These are phyloP conservation scores for Pythium vanterpoolii DNA, from an alignment of 352 stramenopile species.

Conservation along the genomic window DNA sequence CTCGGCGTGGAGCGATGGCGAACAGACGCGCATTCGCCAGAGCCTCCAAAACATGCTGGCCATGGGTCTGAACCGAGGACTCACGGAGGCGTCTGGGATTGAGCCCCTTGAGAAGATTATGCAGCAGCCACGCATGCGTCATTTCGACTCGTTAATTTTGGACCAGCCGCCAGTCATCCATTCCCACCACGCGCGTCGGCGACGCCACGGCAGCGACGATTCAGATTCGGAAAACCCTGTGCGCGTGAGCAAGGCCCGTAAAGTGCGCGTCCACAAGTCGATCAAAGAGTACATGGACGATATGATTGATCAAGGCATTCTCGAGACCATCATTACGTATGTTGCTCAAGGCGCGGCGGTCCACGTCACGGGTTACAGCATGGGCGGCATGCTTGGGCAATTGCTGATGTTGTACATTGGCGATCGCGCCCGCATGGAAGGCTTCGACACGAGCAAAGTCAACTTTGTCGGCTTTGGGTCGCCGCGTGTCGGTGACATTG, in stretches of 20 bases:
- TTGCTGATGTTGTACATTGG: constrained; percentile 78
- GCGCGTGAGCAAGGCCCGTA: constrained; percentile 46
- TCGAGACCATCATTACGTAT: constrained; percentile 74
- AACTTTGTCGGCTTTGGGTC: constrained; percentile 85
- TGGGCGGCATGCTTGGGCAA: constrained; percentile 81
- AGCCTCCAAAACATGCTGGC: constrained; percentile 88
- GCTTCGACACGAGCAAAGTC: constrained; percentile 72
- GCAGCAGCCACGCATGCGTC: constrained; percentile 47
- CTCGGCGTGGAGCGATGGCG: constrained; percentile 75
- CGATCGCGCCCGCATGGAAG: constrained; percentile 71
- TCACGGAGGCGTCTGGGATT: constrained; percentile 60
- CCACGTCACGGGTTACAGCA: constrained; percentile 84
- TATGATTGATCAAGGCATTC: constrained; percentile 75
- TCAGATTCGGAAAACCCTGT: constrained; percentile 55
- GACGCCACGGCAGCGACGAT: constrained; percentile 54
- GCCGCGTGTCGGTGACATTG: constrained; percentile 71
- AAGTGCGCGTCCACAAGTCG: constrained; percentile 72
- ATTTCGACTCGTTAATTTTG: constrained; percentile 70
- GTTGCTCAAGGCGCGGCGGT: constrained; percentile 67
- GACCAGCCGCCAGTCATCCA: constrained; percentile 52
- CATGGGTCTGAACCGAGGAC: constrained; percentile 66
- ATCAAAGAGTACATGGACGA: constrained; percentile 84
- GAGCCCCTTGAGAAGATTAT: constrained; percentile 79
- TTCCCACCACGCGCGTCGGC: constrained; percentile 37
- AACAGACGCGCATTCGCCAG: constrained; percentile 82